phyloP scores from a whole-genome alignment of 2,329 filamentous ascomycete genomes.

The Fusarium begoniae region DNA sequence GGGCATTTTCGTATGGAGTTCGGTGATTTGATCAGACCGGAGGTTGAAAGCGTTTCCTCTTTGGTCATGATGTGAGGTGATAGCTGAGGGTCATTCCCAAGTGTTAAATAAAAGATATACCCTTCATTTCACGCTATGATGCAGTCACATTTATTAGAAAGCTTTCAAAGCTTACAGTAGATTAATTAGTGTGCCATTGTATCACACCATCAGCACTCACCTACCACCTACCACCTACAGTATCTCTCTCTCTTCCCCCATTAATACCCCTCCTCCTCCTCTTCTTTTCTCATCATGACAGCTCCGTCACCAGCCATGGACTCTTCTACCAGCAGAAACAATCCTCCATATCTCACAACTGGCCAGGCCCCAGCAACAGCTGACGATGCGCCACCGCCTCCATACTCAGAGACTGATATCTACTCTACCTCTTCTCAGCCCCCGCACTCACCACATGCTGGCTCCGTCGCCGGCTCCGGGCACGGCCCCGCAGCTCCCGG shows the following conservation, averaged over 20 bases:
- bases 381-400: constrained; percentile 60
- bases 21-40: background rate
- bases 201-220: background rate
- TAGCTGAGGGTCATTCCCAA: background rate
- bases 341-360: constrained; percentile 16
- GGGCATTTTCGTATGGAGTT: background rate
- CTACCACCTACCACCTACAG: background rate
- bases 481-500: constrained; percentile 41
- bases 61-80: background rate
- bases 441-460: constrained; percentile 35
- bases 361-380: background rate
- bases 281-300: constrained; percentile 24
- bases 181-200: background rate
- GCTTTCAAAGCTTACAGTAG: background rate
- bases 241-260: background rate
- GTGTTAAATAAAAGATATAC: constrained; percentile 20
- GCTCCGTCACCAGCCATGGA: constrained; percentile 26
- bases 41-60: background rate
- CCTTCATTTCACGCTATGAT: background rate
- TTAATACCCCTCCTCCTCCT: background rate
- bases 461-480: constrained; percentile 36
- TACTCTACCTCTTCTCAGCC: constrained; percentile 54
- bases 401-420: constrained; percentile 67
- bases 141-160: background rate
- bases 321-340: constrained; percentile 12